phyloP scores from a whole-genome alignment of 257 asterid genomes.

The Scutellaria baicalensis region DNA sequence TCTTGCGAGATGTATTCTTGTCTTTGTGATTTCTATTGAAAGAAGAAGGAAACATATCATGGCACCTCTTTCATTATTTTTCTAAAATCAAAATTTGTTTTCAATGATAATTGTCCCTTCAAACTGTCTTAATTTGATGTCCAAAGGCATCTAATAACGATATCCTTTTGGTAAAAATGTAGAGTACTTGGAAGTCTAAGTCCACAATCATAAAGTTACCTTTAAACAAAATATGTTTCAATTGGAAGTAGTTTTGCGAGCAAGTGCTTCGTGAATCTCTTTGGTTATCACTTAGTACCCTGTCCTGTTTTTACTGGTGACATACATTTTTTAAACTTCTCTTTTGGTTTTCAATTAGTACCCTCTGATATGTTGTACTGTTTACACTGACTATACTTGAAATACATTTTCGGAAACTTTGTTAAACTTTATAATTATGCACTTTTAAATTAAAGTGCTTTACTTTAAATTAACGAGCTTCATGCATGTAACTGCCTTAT shows the following conservation, averaged over 20 bases:
- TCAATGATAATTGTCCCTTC: neutral
- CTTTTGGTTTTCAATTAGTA: neutral
- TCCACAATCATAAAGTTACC: neutral
- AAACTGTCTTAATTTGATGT: neutral
- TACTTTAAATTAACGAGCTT: neutral
- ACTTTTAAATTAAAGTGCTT: neutral
- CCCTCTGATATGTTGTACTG: neutral
- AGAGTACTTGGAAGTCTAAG: neutral
- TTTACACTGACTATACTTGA: neutral
- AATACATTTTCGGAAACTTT: neutral
- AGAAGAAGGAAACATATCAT: neutral
- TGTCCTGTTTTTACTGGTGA: neutral
- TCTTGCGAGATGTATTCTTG: neutral
- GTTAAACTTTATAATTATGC: neutral
- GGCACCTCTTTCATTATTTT: neutral
- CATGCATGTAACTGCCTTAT: neutral
- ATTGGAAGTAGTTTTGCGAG: neutral
- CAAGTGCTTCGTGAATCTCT: neutral
- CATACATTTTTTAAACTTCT: neutral
- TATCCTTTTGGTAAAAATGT: neutral
- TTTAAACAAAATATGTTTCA: neutral
- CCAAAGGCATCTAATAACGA: neutral
- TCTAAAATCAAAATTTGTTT: neutral
- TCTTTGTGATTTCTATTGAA: neutral
- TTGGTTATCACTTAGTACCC: neutral